Evolutionary conservation across 257 asterid genomes (phyloP), one percentile per base, ranked within the genome.

Genomic region (Lycium ferocissimum): DNA sequence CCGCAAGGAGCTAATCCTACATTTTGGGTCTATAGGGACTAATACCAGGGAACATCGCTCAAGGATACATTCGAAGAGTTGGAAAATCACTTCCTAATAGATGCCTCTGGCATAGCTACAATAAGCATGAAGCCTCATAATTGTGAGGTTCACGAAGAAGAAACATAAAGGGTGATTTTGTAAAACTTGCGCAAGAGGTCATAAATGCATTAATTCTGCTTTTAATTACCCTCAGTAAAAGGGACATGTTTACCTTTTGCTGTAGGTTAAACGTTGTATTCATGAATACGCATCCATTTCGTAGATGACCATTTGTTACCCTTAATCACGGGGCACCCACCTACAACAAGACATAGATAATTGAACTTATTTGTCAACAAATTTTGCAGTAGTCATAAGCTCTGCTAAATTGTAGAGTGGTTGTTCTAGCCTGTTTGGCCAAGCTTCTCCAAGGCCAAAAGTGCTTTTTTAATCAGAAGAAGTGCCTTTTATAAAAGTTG

Each of bases 301-400:
- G 92, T 90, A 80, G 87, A 87, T 62, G 90, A 87, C 92, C 92
- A 90, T 87, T 90, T 90, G 88, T 88, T 88, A 61, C 92, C 92
- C 63, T 76, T 87, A 57, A 90, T 87, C 47, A 90, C 92, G 3
- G 91, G 87, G 84, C 92, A 90, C 20, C 92, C 88, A 66, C 91
- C 92, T 90, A 82, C 71, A 80, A 37, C 38, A 86, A 57, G 85
- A 83, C 22, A 0, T 62, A 69, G 20, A 37, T 40, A 69, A 83
- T 17, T 83, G 9, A 51, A 53, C 1, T 33, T 78, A 35, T 3
- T 22, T 75, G 45, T 51, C 66, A 37, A 33, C 49, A 1, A 78
- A 2, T 5, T 53, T 3, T 78, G 13, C 3, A 10, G 5, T 8
- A 26, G 63, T 51, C 82, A 76, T 76, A 63, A 26, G 65, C 26